A percentile compares a stretch with the other conserved stretches of the same genome.
Conservation (phyloP, 2,329 filamentous ascomycete species). For the Myriosclerotinia duriaeana region DNA sequence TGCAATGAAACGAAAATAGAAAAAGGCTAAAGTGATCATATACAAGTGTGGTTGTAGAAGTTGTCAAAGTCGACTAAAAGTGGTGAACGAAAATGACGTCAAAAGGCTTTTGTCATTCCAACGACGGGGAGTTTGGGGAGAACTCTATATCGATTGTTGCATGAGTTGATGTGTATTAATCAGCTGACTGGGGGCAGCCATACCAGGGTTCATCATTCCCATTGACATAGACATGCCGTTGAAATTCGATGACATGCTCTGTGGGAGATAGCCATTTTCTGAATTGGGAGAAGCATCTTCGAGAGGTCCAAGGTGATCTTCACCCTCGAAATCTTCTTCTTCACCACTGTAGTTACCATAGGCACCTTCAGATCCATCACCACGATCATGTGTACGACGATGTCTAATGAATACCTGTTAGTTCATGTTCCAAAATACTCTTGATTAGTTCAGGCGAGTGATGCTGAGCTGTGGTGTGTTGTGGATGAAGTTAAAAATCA, state of each 20-base stretch:
- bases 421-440: slow-evolving; percentile 27
- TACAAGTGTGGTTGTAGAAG: slow-evolving; percentile 23
- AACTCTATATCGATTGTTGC: slow-evolving; percentile 40
- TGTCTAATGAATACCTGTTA: slow-evolving; percentile 50
- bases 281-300: slow-evolving; percentile 76
- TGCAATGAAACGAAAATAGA: slow-evolving; percentile 31
- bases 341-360: slow-evolving; percentile 62
- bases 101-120: slow-evolving; percentile 1
- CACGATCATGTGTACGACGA: slow-evolving; percentile 78
- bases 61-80: slow-evolving; percentile 20
- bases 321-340: slow-evolving; percentile 78
- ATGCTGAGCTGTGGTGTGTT: slow-evolving; percentile 38
- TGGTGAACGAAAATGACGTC: slow-evolving; percentile 6
- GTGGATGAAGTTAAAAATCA: slow-evolving; percentile 14
- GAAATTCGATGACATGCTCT: slow-evolving; percentile 35
- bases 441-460: slow-evolving; percentile 37
- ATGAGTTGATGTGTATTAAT: slow-evolving; percentile 42
- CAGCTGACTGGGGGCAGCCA: slow-evolving; percentile 43
- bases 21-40: slow-evolving; percentile 29
- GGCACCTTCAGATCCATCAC: slow-evolving; percentile 62
- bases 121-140: neutral
- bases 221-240: slow-evolving; percentile 31
- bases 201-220: slow-evolving; percentile 38
- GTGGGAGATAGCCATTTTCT: slow-evolving; percentile 59
- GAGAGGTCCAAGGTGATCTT: slow-evolving; percentile 78